phyloP scores from a whole-genome alignment of 768 basidiomycete genomes.

The Russula ochroleuca region DNA sequence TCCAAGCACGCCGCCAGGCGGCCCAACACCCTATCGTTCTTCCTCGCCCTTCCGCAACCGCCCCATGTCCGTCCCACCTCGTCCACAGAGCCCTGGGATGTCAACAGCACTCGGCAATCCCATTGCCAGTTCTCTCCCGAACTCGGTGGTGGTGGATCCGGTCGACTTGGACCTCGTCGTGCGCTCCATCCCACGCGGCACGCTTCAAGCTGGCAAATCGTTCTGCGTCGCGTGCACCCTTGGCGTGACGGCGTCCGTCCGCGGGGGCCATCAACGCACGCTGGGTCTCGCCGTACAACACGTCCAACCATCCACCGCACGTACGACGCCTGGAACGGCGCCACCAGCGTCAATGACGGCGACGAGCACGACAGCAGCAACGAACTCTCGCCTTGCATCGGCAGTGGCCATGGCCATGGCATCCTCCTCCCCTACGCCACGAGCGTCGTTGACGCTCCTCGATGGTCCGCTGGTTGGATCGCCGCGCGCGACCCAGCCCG shows the following conservation, averaged over 20 bases:
- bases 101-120: constrained; percentile 32
- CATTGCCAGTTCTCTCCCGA: constrained; percentile 20
- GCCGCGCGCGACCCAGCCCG: constrained; percentile 12
- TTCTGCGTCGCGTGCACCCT: constrained; percentile 57
- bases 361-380: neutral
- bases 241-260: constrained; percentile 46
- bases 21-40: constrained; percentile 42
- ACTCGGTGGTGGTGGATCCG: constrained; percentile 33
- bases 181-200: constrained; percentile 43
- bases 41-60: constrained; percentile 42
- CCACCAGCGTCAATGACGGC: neutral
- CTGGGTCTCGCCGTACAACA: constrained; percentile 63
- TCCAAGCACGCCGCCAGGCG: constrained; percentile 52
- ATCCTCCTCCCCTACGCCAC: constrained; percentile 8
- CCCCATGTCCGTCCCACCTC: constrained; percentile 27
- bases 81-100: constrained; percentile 35
- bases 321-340: neutral
- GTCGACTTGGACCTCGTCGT: constrained; percentile 58
- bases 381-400: constrained; percentile 7
- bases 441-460: constrained; percentile 2
- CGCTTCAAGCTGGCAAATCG: constrained; percentile 49
- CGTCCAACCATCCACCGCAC: constrained; percentile 41
- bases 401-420: neutral
- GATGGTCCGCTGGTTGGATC: constrained; percentile 21
- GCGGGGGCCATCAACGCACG: constrained; percentile 39